Conservation (phyloP, 768 basidiomycete genomes). For the Hericium erinaceus region DNA sequence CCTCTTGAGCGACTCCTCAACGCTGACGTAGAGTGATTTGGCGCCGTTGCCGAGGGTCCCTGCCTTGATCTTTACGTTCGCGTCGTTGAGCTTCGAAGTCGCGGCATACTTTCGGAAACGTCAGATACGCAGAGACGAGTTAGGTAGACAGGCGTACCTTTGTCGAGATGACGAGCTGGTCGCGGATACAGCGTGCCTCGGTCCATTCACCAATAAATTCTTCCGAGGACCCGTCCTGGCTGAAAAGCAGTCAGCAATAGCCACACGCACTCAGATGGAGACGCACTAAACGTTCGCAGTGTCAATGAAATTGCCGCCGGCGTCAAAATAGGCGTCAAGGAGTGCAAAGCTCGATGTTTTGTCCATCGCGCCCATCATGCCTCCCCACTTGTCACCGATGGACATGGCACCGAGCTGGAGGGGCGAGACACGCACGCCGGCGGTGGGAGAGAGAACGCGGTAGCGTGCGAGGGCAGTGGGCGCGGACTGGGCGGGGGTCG, state of each 20-base stretch:
- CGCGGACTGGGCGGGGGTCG: not conserved
- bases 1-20: constrained; percentile 27
- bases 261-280: not conserved
- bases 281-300: not conserved
- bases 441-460: constrained; percentile 10
- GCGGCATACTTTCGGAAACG: too few species aligned
- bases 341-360: constrained; percentile 28
- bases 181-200: constrained; percentile 23
- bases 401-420: constrained; percentile 18
- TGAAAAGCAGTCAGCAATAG: not conserved
- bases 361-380: constrained; percentile 27
- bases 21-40: constrained; percentile 27
- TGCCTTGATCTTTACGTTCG: too few species aligned
- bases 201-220: constrained; percentile 32
- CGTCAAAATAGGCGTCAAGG: constrained; percentile 27
- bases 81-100: too few species aligned
- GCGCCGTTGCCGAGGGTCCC: too few species aligned
- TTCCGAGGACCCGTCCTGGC: constrained; percentile 19
- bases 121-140: too few species aligned
- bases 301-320: constrained; percentile 9
- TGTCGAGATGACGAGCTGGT: constrained; percentile 25
- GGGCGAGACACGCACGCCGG: constrained; percentile 19
- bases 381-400: constrained; percentile 13
- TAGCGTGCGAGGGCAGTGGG: constrained; percentile 10
- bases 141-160: constrained; percentile 1